Conservation (phyloP, 352 stramenopile species). For the Pythium pyrilobum region DNA sequence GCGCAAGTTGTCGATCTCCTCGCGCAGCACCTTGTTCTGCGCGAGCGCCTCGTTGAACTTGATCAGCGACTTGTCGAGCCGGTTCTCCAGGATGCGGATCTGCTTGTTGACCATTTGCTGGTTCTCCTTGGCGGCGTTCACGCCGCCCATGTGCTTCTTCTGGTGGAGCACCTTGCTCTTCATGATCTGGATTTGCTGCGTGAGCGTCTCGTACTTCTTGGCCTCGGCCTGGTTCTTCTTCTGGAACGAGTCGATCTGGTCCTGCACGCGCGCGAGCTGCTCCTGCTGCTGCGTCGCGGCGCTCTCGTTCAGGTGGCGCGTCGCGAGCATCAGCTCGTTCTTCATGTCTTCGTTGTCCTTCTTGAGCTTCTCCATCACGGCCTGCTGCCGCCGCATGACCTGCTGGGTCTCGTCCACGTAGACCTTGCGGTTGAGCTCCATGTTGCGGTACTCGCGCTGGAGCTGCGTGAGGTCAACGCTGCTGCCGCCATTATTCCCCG, state of each 20-base stretch:
- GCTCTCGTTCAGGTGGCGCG: constrained; percentile 83
- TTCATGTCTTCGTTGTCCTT: constrained; percentile 86
- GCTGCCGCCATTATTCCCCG: constrained; percentile 30
- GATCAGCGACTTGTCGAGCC: constrained; percentile 94
- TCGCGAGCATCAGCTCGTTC: constrained; percentile 86
- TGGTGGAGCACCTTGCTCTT: constrained; percentile 85
- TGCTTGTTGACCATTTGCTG: constrained; percentile 95
- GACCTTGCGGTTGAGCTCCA: constrained; percentile 96
- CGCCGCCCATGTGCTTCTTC: constrained; percentile 94
- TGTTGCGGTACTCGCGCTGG: constrained; percentile 94
- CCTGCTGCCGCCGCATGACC: constrained; percentile 93
- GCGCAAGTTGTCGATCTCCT: constrained; percentile 93
- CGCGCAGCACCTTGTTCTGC: constrained; percentile 88
- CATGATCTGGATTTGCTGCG: constrained; percentile 86
- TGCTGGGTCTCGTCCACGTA: constrained; percentile 92
- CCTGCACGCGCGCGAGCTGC: constrained; percentile 68
- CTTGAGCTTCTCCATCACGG: constrained; percentile 87
- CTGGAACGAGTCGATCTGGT: constrained; percentile 89
- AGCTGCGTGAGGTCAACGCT: constrained; percentile 86
- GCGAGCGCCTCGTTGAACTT: constrained; percentile 97
- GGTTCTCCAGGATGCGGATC: constrained; percentile 95
- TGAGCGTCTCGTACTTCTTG: constrained; percentile 81
- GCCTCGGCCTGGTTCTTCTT: constrained; percentile 80
- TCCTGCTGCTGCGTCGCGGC: constrained; percentile 80
- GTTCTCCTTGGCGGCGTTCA: constrained; percentile 95